phyloP scores from a whole-genome alignment of 371 early-diverging fungal species.

The Mucor saturninus region DNA sequence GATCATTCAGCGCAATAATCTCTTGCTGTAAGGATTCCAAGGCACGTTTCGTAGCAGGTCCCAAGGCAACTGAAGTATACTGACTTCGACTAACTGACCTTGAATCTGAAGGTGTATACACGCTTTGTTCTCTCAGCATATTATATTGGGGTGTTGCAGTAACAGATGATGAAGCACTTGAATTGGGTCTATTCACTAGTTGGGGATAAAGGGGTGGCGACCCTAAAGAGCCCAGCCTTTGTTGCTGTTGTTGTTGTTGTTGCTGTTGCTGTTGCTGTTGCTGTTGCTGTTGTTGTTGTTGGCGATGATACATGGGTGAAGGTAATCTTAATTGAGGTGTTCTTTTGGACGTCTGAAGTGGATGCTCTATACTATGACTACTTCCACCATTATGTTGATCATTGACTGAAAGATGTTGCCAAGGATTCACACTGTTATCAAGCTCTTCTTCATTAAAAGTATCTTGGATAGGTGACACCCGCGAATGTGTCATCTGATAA shows the following conservation, averaged over 20 bases:
- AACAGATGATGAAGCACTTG: conserved; percentile 38
- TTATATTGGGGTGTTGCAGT: conserved; percentile 38
- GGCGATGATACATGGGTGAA: not conserved
- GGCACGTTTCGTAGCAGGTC: conserved; percentile 50
- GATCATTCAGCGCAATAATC: conserved; percentile 50
- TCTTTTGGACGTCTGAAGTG: not conserved
- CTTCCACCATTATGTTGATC: not conserved
- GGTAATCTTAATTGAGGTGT: not conserved
- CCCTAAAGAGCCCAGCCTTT: not conserved
- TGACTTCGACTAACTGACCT: conserved; percentile 9
- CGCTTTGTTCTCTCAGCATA: not conserved
- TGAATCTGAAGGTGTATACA: conserved; percentile 16
- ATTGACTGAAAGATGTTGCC: conserved; percentile 13
- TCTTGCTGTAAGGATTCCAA: conserved; percentile 55
- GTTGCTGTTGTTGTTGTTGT: not conserved
- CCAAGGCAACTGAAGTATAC: conserved; percentile 26
- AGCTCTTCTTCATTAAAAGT: conserved; percentile 2
- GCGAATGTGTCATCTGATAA: conserved; percentile 18
- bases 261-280: not conserved
- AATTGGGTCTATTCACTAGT: not conserved
- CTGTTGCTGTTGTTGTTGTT: not conserved
- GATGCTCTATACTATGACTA: not conserved
- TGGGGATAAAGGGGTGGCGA: not conserved
- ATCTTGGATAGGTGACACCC: not conserved
- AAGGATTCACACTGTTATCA: conserved; percentile 21